A percentile compares a stretch with the other conserved stretches of the same genome.
Evolutionary conservation across 192 early-diverging fungal genomes (phyloP).

Genomic region (Umbelopsis isabellina): DNA sequence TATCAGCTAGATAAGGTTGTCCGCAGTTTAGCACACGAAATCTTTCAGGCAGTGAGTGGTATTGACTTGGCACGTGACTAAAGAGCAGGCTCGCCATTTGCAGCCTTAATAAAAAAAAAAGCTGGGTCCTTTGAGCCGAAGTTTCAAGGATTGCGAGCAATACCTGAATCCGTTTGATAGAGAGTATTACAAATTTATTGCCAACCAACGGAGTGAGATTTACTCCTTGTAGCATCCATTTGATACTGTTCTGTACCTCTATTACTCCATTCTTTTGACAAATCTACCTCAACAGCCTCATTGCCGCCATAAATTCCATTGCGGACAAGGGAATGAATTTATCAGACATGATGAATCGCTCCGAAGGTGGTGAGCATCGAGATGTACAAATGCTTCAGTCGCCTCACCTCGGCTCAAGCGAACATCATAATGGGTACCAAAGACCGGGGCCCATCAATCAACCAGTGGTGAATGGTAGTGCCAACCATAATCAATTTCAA

Average conservation of each 20-base stretch:
- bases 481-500: background rate
- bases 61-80: slow-evolving; percentile 2
- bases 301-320: background rate
- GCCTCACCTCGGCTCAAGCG: background rate
- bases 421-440: slow-evolving; percentile 1
- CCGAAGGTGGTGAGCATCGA: slow-evolving; percentile 20
- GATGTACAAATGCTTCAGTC: slow-evolving; percentile 11
- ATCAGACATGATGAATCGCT: slow-evolving; percentile 22
- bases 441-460: background rate
- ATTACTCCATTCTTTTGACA: background rate
- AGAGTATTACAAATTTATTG: too few relatives aligned
- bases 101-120: slow-evolving; percentile 3
- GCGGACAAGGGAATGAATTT: slow-evolving; percentile 18
- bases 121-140: background rate
- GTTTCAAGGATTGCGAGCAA: background rate
- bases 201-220: too few relatives aligned
- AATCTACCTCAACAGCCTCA: too few relatives aligned
- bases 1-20: background rate
- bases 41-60: background rate
- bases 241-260: background rate
- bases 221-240: background rate
- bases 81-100: background rate
- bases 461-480: background rate
- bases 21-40: background rate
- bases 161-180: too few relatives aligned